phyloP scores from a whole-genome alignment of 345 rosid genomes.

The Hibiscus tridactylites region DNA sequence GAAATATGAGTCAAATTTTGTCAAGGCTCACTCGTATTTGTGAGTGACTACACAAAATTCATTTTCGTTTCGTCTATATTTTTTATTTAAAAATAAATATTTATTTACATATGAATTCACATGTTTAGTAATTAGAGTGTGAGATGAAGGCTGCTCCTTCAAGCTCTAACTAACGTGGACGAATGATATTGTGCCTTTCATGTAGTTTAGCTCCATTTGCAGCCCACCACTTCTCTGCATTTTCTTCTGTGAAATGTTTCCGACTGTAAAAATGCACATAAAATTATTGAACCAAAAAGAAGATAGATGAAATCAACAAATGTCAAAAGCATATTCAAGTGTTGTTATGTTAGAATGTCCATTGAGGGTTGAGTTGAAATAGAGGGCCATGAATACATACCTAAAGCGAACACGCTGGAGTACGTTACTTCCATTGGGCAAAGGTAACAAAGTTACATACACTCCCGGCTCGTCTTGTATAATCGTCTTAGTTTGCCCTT shows the following conservation, averaged over 20 bases:
- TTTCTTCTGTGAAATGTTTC: constrained; percentile 56
- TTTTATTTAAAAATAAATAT: too few species aligned
- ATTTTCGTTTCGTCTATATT: too few species aligned
- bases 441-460: constrained; percentile 49
- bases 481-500: constrained; percentile 36
- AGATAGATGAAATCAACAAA: background rate
- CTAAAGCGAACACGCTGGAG: constrained; percentile 86
- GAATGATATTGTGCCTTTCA: constrained; percentile 44
- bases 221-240: constrained; percentile 91
- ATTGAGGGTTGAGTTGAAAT: background rate
- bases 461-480: constrained; percentile 85
- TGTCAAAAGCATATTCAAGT: background rate
- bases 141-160: background rate
- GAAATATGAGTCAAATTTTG: too few species aligned
- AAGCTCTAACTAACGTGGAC: constrained; percentile 9
- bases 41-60: too few species aligned
- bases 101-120: too few species aligned
- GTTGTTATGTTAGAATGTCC: background rate
- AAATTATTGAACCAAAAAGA: background rate
- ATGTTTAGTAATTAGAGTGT: too few species aligned
- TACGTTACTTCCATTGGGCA: constrained; percentile 61
- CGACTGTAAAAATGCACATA: constrained; percentile 37
- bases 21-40: too few species aligned
- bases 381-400: constrained; percentile 25
- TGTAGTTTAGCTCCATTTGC: constrained; percentile 54